Evolutionary conservation across 805 yeast species (phyloP), one percentile per base, ranked within the genome.

Genomic region (Pichia gijzeniarum): DNA sequence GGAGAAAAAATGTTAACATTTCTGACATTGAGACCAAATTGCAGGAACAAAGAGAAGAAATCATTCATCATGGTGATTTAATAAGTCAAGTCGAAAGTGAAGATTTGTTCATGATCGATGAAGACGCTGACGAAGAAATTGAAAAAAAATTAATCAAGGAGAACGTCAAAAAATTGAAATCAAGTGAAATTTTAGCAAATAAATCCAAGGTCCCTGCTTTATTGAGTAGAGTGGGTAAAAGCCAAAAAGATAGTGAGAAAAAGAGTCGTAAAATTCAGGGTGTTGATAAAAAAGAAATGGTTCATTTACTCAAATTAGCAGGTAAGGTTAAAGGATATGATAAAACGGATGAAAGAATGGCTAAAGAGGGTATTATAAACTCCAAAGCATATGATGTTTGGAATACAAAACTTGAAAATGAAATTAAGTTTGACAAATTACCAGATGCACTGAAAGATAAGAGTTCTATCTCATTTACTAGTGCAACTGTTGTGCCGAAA

Each of bases 1-100:
- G 97, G 95, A 79, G 95, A 62, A 88, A 88, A 65, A 87, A 93
- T 64, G 85, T 93, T 48, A 95, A 93, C 62, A 68, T 93, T 17
- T 80, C 78, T 20, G 96, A 88, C 52, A 70, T 93, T 40, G 88
- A 85, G 58, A 63, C 67, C 28, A 84, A 83, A 12, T 67, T 91
- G 34, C 91, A 82, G 54, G 79, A 76, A 37, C 72, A 72, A 42
- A 72, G 88, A 47, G 95, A 87, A 42, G 78, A 79, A 47, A 60
- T 73, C 51, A 66, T 74, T 47, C 72, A 72, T 41, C 67, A 71
- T 38, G 85, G 87, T 48, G 50, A 54, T 40, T 19, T 55, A 16
- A 46, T 60, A 10, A 68, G 67, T 36, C 71, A 73, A 28, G 54
- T 68, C 5, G 72, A 69, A 5, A 68, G 74, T 3, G 65, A 63